Conservation (phyloP, 371 early-diverging fungal genomes). For the Choanephora cucurbitarum region DNA sequence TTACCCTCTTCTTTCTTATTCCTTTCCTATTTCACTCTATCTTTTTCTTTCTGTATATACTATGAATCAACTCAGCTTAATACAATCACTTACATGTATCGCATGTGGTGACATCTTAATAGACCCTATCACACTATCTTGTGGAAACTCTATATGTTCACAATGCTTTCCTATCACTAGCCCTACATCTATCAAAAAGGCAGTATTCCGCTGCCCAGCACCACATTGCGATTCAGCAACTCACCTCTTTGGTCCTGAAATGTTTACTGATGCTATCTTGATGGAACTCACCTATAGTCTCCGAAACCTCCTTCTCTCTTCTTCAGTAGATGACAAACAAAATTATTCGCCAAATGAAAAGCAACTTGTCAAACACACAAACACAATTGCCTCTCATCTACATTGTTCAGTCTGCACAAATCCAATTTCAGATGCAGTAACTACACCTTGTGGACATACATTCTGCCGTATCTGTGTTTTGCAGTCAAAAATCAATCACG, state of each 20-base stretch:
- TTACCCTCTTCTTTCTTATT: conserved; percentile 2
- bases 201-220: conserved; percentile 27
- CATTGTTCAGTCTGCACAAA: conserved; percentile 8
- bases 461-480: conserved; percentile 29
- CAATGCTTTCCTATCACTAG: conserved; percentile 21
- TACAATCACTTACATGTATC: conserved; percentile 23
- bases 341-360: background rate
- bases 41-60: conserved; percentile 15
- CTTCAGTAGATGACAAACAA: background rate
- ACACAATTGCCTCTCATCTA: conserved; percentile 7
- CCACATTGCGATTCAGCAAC: conserved; percentile 23
- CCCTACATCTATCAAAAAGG: conserved; percentile 18
- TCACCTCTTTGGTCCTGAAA: conserved; percentile 30
- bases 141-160: conserved; percentile 30
- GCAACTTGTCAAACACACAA: background rate
- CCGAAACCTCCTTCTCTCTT: conserved; percentile 3
- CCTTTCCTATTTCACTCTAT: conserved; percentile 1
- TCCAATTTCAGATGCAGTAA: conserved; percentile 17
- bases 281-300: conserved; percentile 13
- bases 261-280: conserved; percentile 14
- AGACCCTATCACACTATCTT: conserved; percentile 32
- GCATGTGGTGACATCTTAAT: conserved; percentile 23
- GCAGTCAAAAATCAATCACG: conserved; percentile 14
- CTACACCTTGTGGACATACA: conserved; percentile 31
- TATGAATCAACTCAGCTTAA: conserved; percentile 14